Evolutionary conservation across 2,329 filamentous ascomycete genomes (phyloP), one percentile per base, ranked within the genome.

Genomic region (Triangularia setosa): DNA sequence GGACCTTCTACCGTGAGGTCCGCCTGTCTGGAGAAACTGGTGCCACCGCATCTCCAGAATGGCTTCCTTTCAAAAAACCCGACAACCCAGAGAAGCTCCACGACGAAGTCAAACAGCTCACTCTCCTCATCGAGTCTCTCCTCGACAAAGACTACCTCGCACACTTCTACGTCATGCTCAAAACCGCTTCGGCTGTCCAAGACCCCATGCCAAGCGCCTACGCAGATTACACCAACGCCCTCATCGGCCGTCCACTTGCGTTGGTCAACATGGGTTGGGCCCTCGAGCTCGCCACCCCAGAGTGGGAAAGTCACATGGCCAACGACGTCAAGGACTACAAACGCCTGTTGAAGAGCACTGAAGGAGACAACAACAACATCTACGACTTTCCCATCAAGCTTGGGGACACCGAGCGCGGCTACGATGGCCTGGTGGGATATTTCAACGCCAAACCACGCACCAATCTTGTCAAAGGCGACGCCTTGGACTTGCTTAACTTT

Each of bases 1-100:
- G 79, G 11, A 76, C 71, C 0, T 81, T 80, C 70, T 80, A 79
- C 68, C 72, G 76, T 7, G 79, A 79, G 63, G 73, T 79, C 0
- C 74, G 77, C 5, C 24, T 79, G n/a, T 76, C 40, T n/a, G 30
- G 9, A 0, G 73, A 71, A 3, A 35, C 14, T 53, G 24, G 54
- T 27, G 44, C 28, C 27, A 14, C 2, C 12, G 24, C 21, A 1
- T 25, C 35, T 11, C 25, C 60, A 1, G 33, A 21, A 23, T 65
- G 64, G 64, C 18, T 30, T 1, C 64, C 64, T 3, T 66, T 66
- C 16, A 11, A 23, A 4, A 53, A 53, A 8, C 2, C 53, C 60
- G 44, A 52, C 21, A 18, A 54, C 48, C 5, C 5, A 18, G 44
- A 52, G 44, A 52, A 52, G 12, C 16, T 21, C 4, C 4, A 18